A percentile compares a stretch with the other conserved stretches of the same genome.
Evolutionary conservation across 208 protist genomes (phyloP).

Genomic region (Tritrichomonas musculus): DNA sequence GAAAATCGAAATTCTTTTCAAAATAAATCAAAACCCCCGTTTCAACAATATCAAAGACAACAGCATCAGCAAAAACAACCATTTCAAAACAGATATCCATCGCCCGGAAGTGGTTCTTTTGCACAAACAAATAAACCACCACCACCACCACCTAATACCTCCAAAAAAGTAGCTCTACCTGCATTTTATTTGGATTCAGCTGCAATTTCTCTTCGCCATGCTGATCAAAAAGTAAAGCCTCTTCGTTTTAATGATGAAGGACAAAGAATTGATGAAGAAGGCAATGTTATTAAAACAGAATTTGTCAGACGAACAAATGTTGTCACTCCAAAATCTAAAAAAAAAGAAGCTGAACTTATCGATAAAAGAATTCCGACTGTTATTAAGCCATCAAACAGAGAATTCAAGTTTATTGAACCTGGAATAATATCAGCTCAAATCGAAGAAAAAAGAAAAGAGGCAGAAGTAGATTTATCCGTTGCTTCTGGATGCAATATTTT

Average conservation of each 20-base stretch:
- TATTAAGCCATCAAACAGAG: neutral
- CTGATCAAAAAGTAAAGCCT: neutral
- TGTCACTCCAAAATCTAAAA: neutral
- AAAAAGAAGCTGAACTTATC: too few species aligned
- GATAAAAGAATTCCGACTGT: constrained; percentile 7
- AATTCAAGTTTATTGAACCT: neutral
- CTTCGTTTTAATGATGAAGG: neutral
- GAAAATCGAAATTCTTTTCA: too few species aligned
- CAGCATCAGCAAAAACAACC: too few species aligned
- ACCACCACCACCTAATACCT: neutral
- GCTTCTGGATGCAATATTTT: neutral
- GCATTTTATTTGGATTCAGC: neutral
- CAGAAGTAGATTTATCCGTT: neutral
- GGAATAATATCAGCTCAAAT: neutral
- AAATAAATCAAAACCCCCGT: too few species aligned
- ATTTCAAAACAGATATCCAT: too few species aligned
- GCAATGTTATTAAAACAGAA: neutral
- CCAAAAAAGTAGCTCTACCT: neutral
- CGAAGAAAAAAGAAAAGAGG: constrained; percentile 30
- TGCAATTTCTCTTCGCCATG: neutral
- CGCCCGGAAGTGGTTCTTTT: too few species aligned
- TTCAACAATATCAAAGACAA: too few species aligned
- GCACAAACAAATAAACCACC: neutral
- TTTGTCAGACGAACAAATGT: neutral
- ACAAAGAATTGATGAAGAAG: neutral